A percentile compares a stretch with the other conserved stretches of the same genome.
phyloP scores from a whole-genome alignment of 2,329 filamentous ascomycete genomes.

The Verruconis gallopava region DNA sequence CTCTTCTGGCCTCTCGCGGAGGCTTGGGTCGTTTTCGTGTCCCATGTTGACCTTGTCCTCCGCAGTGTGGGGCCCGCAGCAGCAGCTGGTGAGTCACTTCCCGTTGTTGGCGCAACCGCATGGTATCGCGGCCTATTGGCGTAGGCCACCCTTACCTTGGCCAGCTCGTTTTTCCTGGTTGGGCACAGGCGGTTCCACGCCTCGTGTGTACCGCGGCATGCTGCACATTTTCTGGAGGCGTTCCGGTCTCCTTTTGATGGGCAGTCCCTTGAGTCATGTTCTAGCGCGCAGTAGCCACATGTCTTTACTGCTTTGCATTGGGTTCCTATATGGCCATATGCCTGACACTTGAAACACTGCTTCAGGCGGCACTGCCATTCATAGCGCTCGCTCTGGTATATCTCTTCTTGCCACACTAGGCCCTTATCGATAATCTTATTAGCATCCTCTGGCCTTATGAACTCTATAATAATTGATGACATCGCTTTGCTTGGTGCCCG shows the following conservation, averaged over 20 bases:
- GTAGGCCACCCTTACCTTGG: constrained; percentile 11
- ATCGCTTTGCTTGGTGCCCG: constrained; percentile 9
- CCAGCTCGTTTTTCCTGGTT: constrained; percentile 13
- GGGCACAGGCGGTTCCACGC: constrained; percentile 9
- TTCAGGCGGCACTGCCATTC: constrained; percentile 12
- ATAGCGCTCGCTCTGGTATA: constrained; percentile 13
- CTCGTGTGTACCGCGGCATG: constrained; percentile 13
- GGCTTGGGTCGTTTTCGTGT: neutral
- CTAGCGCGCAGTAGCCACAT: constrained; percentile 12
- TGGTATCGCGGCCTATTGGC: too few species aligned
- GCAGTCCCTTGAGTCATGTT: constrained; percentile 12
- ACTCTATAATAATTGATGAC: constrained; percentile 13
- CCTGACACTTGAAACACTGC: constrained; percentile 15
- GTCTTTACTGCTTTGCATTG: constrained; percentile 14
- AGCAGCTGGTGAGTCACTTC: too few species aligned
- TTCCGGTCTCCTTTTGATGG: constrained; percentile 9
- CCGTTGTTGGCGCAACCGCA: too few species aligned
- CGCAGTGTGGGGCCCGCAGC: too few species aligned
- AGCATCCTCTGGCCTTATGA: constrained; percentile 13
- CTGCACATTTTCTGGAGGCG: constrained; percentile 12
- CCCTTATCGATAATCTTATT: constrained; percentile 15
- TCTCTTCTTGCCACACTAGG: constrained; percentile 13
- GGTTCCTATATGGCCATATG: constrained; percentile 15
- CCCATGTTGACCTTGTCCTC: neutral
- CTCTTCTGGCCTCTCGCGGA: constrained; percentile 1